A percentile compares a stretch with the other conserved stretches of the same genome.
Evolutionary conservation across 805 yeast genomes (phyloP).

Genomic region (Metschnikowia corniflorae): DNA sequence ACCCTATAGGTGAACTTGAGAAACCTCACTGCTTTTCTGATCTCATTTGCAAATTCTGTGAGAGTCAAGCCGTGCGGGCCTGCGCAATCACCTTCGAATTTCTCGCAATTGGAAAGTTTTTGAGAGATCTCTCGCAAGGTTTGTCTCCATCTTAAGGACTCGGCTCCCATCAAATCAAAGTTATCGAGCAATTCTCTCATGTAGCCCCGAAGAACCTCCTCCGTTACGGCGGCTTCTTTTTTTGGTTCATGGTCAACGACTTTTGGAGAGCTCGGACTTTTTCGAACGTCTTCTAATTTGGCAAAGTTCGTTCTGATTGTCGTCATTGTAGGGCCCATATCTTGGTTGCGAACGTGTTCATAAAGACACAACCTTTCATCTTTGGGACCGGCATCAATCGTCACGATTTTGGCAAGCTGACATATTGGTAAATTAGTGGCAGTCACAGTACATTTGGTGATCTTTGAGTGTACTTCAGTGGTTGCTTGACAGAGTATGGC

Average conservation of each 20-base stretch:
- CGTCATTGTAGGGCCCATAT: not conserved
- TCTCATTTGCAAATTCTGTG: constrained; percentile 1
- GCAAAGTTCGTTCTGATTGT: no score
- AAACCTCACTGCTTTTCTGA: constrained; percentile 1
- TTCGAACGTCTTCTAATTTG: no score
- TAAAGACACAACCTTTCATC: not conserved
- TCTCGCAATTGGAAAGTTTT: constrained; percentile 1
- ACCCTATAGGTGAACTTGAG: not conserved
- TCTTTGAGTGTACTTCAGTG: no score
- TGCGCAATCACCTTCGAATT: not conserved
- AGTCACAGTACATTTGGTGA: no score
- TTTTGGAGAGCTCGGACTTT: not conserved
- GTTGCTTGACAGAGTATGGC: no score
- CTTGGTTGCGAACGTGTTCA: not conserved
- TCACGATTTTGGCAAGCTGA: not conserved
- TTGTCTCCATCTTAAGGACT: not conserved
- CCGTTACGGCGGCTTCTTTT: not conserved
- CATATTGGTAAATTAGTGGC: no score
- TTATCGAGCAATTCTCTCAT: constrained; percentile 1
- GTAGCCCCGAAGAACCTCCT: constrained; percentile 1
- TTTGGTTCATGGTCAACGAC: not conserved
- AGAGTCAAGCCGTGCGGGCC: not conserved
- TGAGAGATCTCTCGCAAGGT: not conserved
- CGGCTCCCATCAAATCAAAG: not conserved
- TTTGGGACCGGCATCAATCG: not conserved